Evolutionary conservation across 2,329 filamentous ascomycete species (phyloP).

Genomic region (Verticillium alfalfae): DNA sequence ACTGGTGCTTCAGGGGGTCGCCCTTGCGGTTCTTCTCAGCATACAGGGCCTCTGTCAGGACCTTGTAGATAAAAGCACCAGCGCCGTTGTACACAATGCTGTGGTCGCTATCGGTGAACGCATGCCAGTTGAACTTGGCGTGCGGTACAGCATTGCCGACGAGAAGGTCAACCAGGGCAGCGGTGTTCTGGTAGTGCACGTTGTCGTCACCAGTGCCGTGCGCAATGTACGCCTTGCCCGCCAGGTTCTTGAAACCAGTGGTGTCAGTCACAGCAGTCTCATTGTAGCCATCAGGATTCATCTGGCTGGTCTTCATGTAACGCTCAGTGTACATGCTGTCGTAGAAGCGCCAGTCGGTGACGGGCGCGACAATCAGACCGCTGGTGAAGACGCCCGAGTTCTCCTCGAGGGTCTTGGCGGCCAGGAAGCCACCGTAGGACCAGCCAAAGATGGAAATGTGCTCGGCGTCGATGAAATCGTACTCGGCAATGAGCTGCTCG

Average conservation of each 20-base stretch:
- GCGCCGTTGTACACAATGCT: slow-evolving; percentile 53
- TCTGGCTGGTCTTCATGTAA: slow-evolving; percentile 60
- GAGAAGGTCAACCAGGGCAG: slow-evolving; percentile 55
- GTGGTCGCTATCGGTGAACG: slow-evolving; percentile 63
- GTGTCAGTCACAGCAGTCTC: slow-evolving; percentile 52
- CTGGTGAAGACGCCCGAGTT: slow-evolving; percentile 57
- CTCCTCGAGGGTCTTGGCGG: slow-evolving; percentile 60
- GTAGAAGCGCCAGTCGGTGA: slow-evolving; percentile 66
- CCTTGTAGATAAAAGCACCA: slow-evolving; percentile 55
- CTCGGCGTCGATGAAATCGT: slow-evolving; percentile 49
- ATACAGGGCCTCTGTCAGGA: slow-evolving; percentile 54
- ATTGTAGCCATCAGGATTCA: slow-evolving; percentile 56
- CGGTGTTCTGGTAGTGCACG: slow-evolving; percentile 64
- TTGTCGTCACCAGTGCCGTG: slow-evolving; percentile 68
- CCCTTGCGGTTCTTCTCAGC: slow-evolving; percentile 51
- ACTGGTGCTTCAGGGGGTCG: slow-evolving; percentile 23
- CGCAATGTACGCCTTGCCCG: slow-evolving; percentile 55
- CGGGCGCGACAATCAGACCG: slow-evolving; percentile 59
- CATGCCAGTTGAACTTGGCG: slow-evolving; percentile 56
- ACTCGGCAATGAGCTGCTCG: slow-evolving; percentile 41
- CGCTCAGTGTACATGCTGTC: slow-evolving; percentile 68
- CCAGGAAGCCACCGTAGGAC: slow-evolving; percentile 64
- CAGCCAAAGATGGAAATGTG: slow-evolving; percentile 65
- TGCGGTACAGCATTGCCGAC: slow-evolving; percentile 54
- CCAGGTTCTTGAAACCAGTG: slow-evolving; percentile 56